A percentile compares a stretch with the other conserved stretches of the same genome.
Evolutionary conservation across 2,329 filamentous ascomycete species (phyloP).

Genomic region (Scedosporium minutisporum): DNA sequence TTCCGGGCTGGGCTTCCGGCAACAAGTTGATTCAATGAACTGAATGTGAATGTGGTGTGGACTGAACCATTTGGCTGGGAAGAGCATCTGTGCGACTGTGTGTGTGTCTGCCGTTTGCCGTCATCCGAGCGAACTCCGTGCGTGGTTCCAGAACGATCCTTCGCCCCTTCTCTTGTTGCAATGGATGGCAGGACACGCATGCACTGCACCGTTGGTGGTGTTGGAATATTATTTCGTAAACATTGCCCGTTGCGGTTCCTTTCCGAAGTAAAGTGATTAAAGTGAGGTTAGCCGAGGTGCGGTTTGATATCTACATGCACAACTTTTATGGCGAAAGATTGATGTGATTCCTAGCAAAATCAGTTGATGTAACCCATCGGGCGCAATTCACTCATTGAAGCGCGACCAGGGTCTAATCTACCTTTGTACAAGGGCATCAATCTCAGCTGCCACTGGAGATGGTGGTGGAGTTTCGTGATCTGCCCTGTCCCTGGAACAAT

Average conservation of each 20-base stretch:
- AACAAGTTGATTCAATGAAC: no score
- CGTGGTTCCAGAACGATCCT: neutral
- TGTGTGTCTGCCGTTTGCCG: neutral
- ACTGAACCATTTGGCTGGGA: no score
- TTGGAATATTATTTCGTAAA: neutral
- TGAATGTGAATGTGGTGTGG: no score
- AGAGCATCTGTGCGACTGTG: no score
- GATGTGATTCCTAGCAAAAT: neutral
- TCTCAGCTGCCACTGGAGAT: no score
- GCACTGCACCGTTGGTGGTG: no score
- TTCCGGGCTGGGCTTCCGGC: no score
- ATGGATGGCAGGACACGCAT: neutral
- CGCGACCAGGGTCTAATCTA: no score
- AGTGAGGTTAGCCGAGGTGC: neutral
- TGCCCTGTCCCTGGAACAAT: no score
- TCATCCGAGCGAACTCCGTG: neutral
- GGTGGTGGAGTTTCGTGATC: no score
- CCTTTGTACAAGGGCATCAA: no score
- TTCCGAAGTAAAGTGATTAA: neutral
- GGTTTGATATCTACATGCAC: neutral
- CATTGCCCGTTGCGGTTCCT: neutral
- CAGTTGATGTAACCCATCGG: neutral
- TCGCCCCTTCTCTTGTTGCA: neutral
- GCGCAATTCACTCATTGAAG: no score
- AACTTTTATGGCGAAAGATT: neutral